A percentile compares a stretch with the other conserved stretches of the same genome.
Evolutionary conservation across 208 protist species (phyloP).

Genomic region (Trypanosoma platydactyli): DNA sequence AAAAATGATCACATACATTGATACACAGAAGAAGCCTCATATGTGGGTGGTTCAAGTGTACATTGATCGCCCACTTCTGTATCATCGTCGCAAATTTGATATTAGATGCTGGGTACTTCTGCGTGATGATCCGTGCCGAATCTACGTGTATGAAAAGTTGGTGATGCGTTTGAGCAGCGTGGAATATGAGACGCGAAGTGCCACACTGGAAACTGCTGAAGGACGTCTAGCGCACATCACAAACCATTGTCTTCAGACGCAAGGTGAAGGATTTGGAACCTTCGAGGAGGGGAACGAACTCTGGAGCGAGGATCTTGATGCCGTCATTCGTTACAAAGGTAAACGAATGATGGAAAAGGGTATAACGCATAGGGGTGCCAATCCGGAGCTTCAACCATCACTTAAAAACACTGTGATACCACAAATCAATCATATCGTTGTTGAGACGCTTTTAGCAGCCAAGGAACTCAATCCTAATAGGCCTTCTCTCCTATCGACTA

Average conservation of each 20-base stretch:
- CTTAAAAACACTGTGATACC: slow-evolving; percentile 63
- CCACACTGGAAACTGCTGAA: slow-evolving; percentile 30
- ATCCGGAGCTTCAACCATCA: slow-evolving; percentile 25
- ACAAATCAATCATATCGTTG: slow-evolving; percentile 74
- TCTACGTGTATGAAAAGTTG: slow-evolving; percentile 73
- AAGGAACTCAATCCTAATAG: slow-evolving; percentile 43
- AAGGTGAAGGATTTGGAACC: slow-evolving; percentile 27
- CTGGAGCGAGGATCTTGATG: slow-evolving; percentile 77
- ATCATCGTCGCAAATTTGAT: slow-evolving; percentile 70
- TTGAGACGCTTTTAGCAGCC: slow-evolving; percentile 59
- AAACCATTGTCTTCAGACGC: slow-evolving; percentile 62
- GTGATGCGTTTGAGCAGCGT: slow-evolving; percentile 79
- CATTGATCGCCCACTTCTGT: slow-evolving; percentile 58
- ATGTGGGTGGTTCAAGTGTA: slow-evolving; percentile 67
- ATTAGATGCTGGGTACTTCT: slow-evolving; percentile 57
- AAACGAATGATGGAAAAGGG: slow-evolving; percentile 35
- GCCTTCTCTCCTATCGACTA: slow-evolving; percentile 34
- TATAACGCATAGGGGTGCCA: slow-evolving; percentile 28
- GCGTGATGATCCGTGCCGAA: slow-evolving; percentile 32
- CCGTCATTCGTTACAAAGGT: slow-evolving; percentile 73
- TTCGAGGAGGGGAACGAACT: slow-evolving; percentile 76
- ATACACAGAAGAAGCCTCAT: slow-evolving; percentile 33
- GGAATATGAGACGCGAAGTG: slow-evolving; percentile 32
- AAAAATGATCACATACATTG: slow-evolving; percentile 52
- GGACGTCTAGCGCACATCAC: slow-evolving; percentile 63